Conservation (phyloP, 176 grass and related monocot genomes). For the Metroxylon sagu region DNA sequence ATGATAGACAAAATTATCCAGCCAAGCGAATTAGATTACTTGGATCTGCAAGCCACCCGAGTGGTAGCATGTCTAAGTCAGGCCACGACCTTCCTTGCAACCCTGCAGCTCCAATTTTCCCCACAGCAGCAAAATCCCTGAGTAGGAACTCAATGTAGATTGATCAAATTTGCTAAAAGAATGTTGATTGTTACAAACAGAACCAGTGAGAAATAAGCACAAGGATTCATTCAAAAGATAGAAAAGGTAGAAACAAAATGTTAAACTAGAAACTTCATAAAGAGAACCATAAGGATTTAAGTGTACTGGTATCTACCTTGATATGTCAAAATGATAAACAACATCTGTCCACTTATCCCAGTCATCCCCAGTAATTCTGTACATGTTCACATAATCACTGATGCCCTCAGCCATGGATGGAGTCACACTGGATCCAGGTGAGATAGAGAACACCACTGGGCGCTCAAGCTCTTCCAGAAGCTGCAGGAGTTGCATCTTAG, state of each 20-base stretch:
- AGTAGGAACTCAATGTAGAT: not conserved
- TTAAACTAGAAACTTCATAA: too few species aligned
- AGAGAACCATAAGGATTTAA: not conserved
- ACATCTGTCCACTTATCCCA: slow-evolving; percentile 87
- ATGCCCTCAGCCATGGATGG: slow-evolving; percentile 55
- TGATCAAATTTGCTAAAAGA: too few species aligned
- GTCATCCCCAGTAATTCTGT: slow-evolving; percentile 86
- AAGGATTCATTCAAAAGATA: not conserved
- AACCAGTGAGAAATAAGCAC: not conserved
- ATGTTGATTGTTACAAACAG: too few species aligned
- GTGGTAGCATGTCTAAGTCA: slow-evolving; percentile 92
- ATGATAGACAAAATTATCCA: not conserved
- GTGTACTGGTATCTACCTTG: slow-evolving; percentile 34
- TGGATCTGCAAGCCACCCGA: slow-evolving; percentile 78
- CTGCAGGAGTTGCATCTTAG: slow-evolving; percentile 30
- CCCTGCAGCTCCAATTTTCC: slow-evolving; percentile 64
- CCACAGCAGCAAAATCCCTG: slow-evolving; percentile 61
- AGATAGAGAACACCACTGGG: slow-evolving; percentile 67
- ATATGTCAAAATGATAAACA: slow-evolving; percentile 57
- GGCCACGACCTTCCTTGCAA: slow-evolving; percentile 83
- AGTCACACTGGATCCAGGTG: slow-evolving; percentile 60
- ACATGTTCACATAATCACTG: slow-evolving; percentile 62
- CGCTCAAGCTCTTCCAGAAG: slow-evolving; percentile 60
- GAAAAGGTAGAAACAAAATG: not conserved
- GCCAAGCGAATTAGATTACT: slow-evolving; percentile 21